These are phyloP conservation scores for Populus hybrid DNA, from an alignment of 441 rosid species.

Conservation along the genomic window DNA sequence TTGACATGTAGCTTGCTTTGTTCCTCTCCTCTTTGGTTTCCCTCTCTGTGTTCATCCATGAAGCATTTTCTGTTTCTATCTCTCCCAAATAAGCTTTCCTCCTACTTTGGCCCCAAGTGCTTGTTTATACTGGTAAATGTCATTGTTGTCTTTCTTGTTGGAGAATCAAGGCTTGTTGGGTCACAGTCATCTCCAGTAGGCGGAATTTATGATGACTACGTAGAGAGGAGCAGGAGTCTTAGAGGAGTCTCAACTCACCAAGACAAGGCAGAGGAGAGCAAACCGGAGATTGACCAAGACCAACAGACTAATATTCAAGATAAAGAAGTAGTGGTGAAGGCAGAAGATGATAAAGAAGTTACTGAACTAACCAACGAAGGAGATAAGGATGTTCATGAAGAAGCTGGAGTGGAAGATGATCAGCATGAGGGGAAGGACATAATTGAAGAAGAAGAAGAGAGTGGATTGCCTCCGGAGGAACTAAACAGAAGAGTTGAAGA, in stretches of 20 bases:
- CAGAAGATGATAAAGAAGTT: not conserved
- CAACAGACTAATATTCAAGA: not conserved
- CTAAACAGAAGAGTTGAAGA: slow-evolving; percentile 51
- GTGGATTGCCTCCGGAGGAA: slow-evolving; percentile 38
- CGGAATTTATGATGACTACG: slow-evolving; percentile 47
- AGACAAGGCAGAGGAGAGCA: slow-evolving; percentile 13
- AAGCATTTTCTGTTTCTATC: slow-evolving; percentile 22
- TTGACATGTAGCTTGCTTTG: slow-evolving; percentile 28
- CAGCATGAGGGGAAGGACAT: not conserved
- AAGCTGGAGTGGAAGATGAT: slow-evolving; percentile 9
- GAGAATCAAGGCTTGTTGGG: slow-evolving; percentile 38
- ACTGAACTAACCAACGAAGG: not conserved
- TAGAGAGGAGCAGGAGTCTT: slow-evolving; percentile 25
- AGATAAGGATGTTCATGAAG: slow-evolving; percentile 4
- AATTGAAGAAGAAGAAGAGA: slow-evolving; percentile 20
- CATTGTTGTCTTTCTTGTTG: slow-evolving; percentile 48
- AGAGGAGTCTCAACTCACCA: slow-evolving; percentile 10
- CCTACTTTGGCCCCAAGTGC: slow-evolving; percentile 34
- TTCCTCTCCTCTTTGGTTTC: slow-evolving; percentile 23
- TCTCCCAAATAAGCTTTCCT: slow-evolving; percentile 27
- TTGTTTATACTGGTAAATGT: slow-evolving; percentile 51
- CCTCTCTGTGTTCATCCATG: slow-evolving; percentile 19
- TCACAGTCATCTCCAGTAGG: slow-evolving; percentile 2
- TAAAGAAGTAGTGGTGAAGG: not conserved
- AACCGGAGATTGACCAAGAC: not conserved